Base-by-base conservation (phyloP, 495 filamentous ascomycete species). In the Astrocystis sublimbata region DNA sequence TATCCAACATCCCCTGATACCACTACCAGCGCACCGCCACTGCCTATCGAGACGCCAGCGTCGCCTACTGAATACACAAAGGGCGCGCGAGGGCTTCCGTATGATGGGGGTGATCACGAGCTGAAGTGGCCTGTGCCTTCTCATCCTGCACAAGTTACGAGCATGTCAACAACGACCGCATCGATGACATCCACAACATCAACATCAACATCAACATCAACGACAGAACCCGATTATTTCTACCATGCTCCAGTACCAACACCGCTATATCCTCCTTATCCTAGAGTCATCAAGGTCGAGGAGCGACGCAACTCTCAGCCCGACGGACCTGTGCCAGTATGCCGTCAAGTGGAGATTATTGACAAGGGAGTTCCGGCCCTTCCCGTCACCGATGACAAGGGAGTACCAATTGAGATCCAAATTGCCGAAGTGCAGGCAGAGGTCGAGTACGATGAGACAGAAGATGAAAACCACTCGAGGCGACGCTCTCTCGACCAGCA, bases 241-340 rank as follows among this genome's bases (percentile, higher is more conserved):
- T 43, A 60, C 9, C 50, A 58, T 26, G 12, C 47, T 45, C 30
- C 61, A 41, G 56, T 66, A 50, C 54, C 68, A 19, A 8, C 58
- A 24, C 36, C 68, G 60, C 65, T 64, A 0, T 66, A 63, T 0
- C 65, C 71, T 1, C 62, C 79, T 15, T 96, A 89, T 68, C 89
- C 91, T 1, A 84, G 85, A 36, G 81, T 88, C 40, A 79, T 96
- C 66, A 94, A 96, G 72, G 79, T 96, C 33, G 85, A 91, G 69
- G 92, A 96, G 73, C 86, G 86, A 38, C 83, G 91, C n/a, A 63
- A 85, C 71, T 65, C 78, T 58, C 62, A 64, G 64, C 58, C 75
- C 65, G 46, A 66, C 52, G 46, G 56, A 4, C 58, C 70, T 8
- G 64, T 75, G 52, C 84, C 89, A 3, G 86, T 85, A 64, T 96